Conservation (phyloP, 148 eudicot species). For the Selenicereus undatus region DNA sequence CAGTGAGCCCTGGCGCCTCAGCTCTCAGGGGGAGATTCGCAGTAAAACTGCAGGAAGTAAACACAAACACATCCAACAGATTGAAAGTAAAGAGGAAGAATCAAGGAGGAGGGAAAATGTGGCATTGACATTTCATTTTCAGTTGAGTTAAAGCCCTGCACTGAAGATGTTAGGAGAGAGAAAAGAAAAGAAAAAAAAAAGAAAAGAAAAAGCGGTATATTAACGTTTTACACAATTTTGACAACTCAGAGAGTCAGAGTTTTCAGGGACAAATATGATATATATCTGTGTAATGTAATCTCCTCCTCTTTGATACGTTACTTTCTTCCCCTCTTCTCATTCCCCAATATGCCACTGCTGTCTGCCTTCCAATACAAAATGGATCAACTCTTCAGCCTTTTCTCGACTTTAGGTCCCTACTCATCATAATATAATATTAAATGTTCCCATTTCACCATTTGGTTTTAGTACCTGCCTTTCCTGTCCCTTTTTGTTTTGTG, state of each 20-base stretch:
- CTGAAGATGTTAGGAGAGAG: no score
- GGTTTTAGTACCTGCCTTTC: neutral
- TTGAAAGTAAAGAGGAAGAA: no score
- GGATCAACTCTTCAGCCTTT: neutral
- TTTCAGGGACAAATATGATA: neutral
- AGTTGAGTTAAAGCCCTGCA: neutral
- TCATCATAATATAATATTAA: no score
- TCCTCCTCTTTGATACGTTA: neutral
- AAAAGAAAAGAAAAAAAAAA: neutral
- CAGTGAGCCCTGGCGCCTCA: neutral
- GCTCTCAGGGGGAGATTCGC: neutral
- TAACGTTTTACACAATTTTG: constrained; percentile 5
- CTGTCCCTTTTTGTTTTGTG: neutral
- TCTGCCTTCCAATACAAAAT: neutral
- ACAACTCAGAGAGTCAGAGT: constrained; percentile 4
- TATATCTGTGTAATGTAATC: neutral
- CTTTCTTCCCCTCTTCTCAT: neutral
- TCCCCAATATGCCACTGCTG: neutral
- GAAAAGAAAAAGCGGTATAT: neutral
- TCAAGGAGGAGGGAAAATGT: neutral
- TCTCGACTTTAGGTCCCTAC: neutral
- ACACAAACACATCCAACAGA: no score
- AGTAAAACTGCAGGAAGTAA: neutral
- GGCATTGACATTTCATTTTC: constrained; percentile 5
- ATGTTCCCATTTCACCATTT: no score